These are phyloP conservation scores for Alternaria sp. DNA, from an alignment of 2,329 filamentous ascomycete species.

Conservation along the genomic window DNA sequence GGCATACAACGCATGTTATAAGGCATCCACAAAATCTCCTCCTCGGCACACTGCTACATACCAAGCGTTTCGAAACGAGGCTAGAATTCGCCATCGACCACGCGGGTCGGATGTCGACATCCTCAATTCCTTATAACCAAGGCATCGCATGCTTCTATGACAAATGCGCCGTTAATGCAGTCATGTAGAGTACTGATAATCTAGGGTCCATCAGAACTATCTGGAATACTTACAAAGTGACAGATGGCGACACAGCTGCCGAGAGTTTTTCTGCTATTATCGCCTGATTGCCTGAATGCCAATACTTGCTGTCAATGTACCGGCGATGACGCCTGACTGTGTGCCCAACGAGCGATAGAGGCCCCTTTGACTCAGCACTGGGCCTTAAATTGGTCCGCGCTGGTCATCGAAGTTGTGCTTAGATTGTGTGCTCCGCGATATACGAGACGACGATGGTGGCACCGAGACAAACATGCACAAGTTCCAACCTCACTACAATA, in stretches of 20 bases:
- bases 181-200: neutral
- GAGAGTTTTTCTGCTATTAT: neutral
- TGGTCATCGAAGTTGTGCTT: neutral
- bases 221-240: neutral
- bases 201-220: neutral
- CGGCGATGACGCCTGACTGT: neutral
- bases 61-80: constrained; percentile 4
- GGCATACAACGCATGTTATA: constrained; percentile 10
- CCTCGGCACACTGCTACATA: constrained; percentile 1
- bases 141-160: neutral
- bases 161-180: neutral
- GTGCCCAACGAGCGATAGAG: too few species aligned
- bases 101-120: neutral
- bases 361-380: neutral
- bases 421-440: neutral
- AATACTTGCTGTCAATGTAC: too few species aligned
- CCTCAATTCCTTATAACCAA: neutral
- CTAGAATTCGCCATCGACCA: neutral
- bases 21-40: constrained; percentile 7
- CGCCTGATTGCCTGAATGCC: neutral
- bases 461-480: too few species aligned
- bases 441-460: too few species aligned
- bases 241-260: neutral
- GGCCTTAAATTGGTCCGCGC: neutral
- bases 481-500: too few species aligned